Conservation (phyloP, 805 yeast species). For the Zygotorulaspora florentina region DNA sequence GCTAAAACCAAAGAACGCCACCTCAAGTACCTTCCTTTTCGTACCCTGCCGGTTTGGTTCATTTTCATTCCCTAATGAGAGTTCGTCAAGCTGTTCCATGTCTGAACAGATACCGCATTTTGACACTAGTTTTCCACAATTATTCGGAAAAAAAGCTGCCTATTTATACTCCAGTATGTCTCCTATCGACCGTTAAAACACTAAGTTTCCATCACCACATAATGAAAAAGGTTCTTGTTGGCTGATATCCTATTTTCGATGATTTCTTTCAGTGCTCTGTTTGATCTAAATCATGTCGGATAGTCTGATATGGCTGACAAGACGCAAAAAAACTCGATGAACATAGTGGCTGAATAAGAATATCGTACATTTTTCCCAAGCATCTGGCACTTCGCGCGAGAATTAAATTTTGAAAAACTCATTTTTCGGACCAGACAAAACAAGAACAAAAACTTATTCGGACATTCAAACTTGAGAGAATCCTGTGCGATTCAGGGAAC, state of each 20-base stretch:
- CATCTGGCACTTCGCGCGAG: neutral
- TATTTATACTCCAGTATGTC: slow-evolving; percentile 1
- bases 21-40: slow-evolving; percentile 1
- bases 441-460: neutral
- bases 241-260: neutral
- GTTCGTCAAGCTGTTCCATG: slow-evolving; percentile 2
- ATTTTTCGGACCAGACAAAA: neutral
- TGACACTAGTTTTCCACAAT: slow-evolving; percentile 1
- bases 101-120: neutral
- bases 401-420: neutral
- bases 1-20: slow-evolving; percentile 15
- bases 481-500: neutral
- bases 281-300: neutral
- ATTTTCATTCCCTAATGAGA: neutral
- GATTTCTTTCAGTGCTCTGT: neutral
- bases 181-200: neutral
- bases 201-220: neutral
- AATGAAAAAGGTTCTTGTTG: neutral
- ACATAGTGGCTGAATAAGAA: neutral
- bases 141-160: neutral
- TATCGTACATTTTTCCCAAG: neutral
- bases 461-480: neutral
- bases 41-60: neutral
- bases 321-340: neutral
- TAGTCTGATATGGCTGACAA: neutral